Conservation (phyloP, 2,329 filamentous ascomycete genomes). For the Calonectria pteridis region DNA sequence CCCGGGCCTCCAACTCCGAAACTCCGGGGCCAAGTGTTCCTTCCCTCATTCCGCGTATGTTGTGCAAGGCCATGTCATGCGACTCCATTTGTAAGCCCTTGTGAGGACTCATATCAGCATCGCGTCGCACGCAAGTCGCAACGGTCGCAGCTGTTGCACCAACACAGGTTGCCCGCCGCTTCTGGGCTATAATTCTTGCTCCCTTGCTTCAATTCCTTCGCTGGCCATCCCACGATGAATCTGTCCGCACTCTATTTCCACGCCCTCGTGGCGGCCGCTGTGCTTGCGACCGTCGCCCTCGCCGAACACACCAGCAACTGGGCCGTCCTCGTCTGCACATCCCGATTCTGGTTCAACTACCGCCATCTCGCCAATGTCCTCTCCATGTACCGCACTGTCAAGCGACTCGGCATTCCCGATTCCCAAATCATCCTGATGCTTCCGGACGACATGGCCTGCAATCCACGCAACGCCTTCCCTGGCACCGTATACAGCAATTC, state of each 20-base stretch:
- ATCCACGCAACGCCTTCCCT: constrained; percentile 97
- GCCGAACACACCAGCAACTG: constrained; percentile 97
- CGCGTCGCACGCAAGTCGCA: constrained; percentile 19
- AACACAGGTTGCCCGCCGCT: constrained; percentile 33
- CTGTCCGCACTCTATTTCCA: constrained; percentile 59
- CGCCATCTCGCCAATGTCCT: constrained; percentile 97
- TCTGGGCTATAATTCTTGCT: constrained; percentile 29
- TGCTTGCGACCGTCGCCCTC: constrained; percentile 61
- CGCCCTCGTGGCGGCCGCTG: constrained; percentile 60
- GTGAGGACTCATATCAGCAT: constrained; percentile 30
- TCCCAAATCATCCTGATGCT: constrained; percentile 99
- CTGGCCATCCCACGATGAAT: constrained; percentile 59
- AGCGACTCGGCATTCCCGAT: constrained; percentile 96
- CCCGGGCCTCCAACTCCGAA: constrained; percentile 16
- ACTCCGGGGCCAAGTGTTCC: constrained; percentile 19
- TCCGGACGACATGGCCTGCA: constrained; percentile 99
- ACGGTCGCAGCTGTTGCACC: constrained; percentile 15
- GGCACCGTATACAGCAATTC: constrained; percentile 99
- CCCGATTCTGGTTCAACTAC: constrained; percentile 99
- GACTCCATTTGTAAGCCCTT: constrained; percentile 42
- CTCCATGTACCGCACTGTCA: constrained; percentile 97
- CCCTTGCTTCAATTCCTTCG: not conserved
- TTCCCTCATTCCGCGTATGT: not conserved
- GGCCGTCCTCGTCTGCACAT: constrained; percentile 98
- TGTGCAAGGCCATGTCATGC: not conserved